These are phyloP conservation scores for Patellifolia procumbens DNA, from an alignment of 179 eudicot genomes.

Conservation along the genomic window DNA sequence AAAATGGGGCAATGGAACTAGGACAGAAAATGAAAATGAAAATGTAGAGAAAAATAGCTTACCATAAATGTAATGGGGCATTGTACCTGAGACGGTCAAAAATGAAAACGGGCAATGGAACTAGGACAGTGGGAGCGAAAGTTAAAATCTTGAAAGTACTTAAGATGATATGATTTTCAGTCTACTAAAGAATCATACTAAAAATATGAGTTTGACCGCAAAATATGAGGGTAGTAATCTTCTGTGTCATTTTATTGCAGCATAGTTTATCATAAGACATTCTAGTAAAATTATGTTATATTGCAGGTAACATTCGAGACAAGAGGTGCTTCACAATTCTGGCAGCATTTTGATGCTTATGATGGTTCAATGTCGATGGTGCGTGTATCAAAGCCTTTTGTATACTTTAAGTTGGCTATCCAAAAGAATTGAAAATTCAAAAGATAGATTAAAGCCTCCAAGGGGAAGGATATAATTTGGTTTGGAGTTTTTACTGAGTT, in stretches of 20 bases:
- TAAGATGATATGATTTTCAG: not conserved
- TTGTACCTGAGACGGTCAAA: no score
- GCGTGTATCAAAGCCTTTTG: conserved; percentile 26
- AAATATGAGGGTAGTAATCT: not conserved
- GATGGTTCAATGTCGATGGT: conserved; percentile 43
- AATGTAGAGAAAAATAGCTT: no score
- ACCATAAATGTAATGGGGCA: no score
- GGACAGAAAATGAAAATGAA: no score
- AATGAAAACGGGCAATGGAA: no score
- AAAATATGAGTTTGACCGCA: not conserved
- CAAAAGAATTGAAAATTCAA: not conserved
- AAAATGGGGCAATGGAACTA: no score
- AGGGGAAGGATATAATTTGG: not conserved
- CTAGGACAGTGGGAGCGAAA: no score
- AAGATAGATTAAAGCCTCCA: not conserved
- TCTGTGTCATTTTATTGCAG: not conserved
- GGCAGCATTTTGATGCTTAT: conserved; percentile 73
- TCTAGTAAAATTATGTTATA: not conserved
- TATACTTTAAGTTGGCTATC: not conserved
- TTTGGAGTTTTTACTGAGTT: not conserved
- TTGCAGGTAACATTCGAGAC: conserved; percentile 67
- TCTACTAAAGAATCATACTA: no score
- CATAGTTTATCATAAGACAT: no score
- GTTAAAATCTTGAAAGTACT: no score
- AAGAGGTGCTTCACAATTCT: conserved; percentile 68